phyloP scores from a whole-genome alignment of 2,329 filamentous ascomycete genomes.

The Monosporascus sp. region DNA sequence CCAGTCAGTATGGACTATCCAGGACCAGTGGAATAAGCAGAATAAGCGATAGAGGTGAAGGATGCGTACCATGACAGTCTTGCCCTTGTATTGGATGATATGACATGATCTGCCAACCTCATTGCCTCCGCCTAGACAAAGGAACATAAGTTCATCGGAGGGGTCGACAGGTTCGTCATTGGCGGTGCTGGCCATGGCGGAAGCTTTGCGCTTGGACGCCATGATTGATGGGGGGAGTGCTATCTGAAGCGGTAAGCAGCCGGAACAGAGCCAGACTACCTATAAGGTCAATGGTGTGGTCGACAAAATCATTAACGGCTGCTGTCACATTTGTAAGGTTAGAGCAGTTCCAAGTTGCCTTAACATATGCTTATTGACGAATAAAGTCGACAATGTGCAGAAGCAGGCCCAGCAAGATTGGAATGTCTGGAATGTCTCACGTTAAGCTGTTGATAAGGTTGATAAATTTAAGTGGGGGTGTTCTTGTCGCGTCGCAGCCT shows the following conservation, averaged over 20 bases:
- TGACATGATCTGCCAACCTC: slow-evolving; percentile 97
- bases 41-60: slow-evolving; percentile 2
- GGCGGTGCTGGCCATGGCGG: slow-evolving; percentile 60
- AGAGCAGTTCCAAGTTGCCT: not conserved
- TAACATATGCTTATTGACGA: not conserved
- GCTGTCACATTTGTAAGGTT: no score
- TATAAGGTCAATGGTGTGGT: no score
- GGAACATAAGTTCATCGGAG: slow-evolving; percentile 88
- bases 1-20: slow-evolving; percentile 11
- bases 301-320: no score
- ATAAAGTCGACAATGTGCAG: not conserved
- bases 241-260: not conserved
- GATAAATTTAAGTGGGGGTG: no score
- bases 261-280: no score
- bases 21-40: slow-evolving; percentile 1
- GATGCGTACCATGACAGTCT: slow-evolving; percentile 86
- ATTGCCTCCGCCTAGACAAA: slow-evolving; percentile 90
- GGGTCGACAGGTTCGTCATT: slow-evolving; percentile 88
- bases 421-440: no score
- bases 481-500: no score
- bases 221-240: slow-evolving; percentile 41
- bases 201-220: slow-evolving; percentile 90
- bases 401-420: no score
- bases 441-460: no score
- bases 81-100: slow-evolving; percentile 98